Evolutionary conservation across 768 basidiomycete genomes (phyloP), one percentile per base, ranked within the genome.

Genomic region (Thelephora ganbajun): DNA sequence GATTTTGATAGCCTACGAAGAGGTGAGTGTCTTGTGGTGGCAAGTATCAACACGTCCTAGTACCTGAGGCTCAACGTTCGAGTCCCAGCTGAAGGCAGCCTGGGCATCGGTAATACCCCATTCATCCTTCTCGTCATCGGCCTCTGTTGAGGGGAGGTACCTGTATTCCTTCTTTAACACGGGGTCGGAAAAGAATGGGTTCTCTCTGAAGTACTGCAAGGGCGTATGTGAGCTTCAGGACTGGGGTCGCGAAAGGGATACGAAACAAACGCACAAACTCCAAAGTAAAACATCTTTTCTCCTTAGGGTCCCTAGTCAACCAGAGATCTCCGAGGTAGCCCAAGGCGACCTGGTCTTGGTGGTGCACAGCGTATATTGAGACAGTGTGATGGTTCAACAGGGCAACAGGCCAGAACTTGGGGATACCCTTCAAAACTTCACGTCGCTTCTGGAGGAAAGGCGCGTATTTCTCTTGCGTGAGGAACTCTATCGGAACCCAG

Each of bases 391-490:
- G 69, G 67, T 87, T 84, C 76, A 86, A 74, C 56, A 91, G 68
- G 37, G 87, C 83, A 51, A 83, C 73, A n/a, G 83, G 76, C 88
- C 88, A 91, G 67, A 90, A 90, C 59, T 80, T 82, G 48, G 72
- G 63, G 59, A 91, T 86, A 20, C 63, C 61, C 63, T 80, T 81
- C 43, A 76, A 63, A 41, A 80, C 64, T 50, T 69, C 69, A 44
- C 86, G 82, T 55, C 88, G 79, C 63, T 74, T 79, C 59, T 79
- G 74, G 56, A 80, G 89, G 20, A 77, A 75, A 34, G 81, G 75
- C 13, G 61, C 57, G 49, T 86, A 64, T 47, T 70, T 70, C 49
- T 70, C 60, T 55, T 80, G 72, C 30, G 76, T 74, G 52, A 72
- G 71, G 50, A 78, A 79, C 60, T 89, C 86, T 88, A 57, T 47